Base-by-base conservation (phyloP, 1,139 yeast species). In the Yamadazyma diospyri region DNA sequence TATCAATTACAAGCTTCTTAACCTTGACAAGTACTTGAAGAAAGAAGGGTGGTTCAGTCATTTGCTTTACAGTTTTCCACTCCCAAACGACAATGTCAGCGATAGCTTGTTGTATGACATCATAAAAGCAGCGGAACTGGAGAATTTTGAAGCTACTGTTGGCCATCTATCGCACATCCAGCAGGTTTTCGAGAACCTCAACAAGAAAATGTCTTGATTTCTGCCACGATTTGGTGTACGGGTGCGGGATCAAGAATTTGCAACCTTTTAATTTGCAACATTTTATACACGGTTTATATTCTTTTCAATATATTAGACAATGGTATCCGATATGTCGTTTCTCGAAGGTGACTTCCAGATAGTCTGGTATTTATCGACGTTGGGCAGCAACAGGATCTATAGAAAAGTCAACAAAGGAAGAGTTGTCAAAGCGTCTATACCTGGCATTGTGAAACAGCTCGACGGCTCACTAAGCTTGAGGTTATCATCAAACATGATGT, bases 1-100 rank as follows among this genome's bases (percentile, higher is more conserved):
- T 16, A 60, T 76, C 8, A 81, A 81, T 45, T 63, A 63, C 33
- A 76, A 72, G 45, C 56, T 81, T 22, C 64, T 72, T 21, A 68
- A 68, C 22, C 45, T 81, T 25, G 86, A 81, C 32, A 46, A 46
- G 16, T 57, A 54, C 30, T 46, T 63, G 19, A 44, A 47, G 26
- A 44, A 62, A 16, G 25, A 39, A 29, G 12, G 32, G 7, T 58
- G 51, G 46, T 52, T 43, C 38, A 46, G 43, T 10, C 65, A 61
- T 42, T 35, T 57, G 12, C 32, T 59, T 2, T 60, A 49, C 36
- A 59, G 59, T 5, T 33, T 48, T 4, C 52, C 58, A 1, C 32
- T 31, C 8, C 48, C 47, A 27, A 29, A 41, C 8, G 29, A 28
- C 14, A 23, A 34, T 11, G 13, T 21, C 22, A 19, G 28, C 10